Evolutionary conservation across 345 rosid genomes (phyloP).

Genomic region (Hevea brasiliensis): DNA sequence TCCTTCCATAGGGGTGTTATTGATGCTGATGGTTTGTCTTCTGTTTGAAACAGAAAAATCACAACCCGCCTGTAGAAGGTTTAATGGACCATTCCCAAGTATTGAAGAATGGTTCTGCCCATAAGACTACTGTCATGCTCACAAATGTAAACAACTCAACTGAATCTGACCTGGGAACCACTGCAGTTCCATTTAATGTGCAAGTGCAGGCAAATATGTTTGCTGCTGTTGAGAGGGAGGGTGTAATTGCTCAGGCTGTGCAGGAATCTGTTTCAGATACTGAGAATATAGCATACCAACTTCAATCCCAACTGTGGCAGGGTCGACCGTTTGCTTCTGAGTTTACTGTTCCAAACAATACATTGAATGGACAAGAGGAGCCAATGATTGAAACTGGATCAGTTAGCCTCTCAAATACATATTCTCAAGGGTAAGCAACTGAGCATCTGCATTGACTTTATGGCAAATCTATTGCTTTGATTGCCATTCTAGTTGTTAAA

Average conservation of each 20-base stretch:
- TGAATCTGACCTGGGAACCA: constrained; percentile 43
- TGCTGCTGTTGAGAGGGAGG: constrained; percentile 40
- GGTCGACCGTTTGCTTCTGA: constrained; percentile 34
- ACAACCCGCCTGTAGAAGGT: constrained; percentile 39
- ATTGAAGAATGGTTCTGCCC: constrained; percentile 44
- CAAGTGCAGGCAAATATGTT: constrained; percentile 31
- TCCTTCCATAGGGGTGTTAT: background rate
- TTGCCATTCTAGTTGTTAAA: background rate
- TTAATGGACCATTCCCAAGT: constrained; percentile 44
- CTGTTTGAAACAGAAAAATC: constrained; percentile 46
- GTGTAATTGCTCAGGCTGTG: constrained; percentile 34
- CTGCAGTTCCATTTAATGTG: constrained; percentile 37
- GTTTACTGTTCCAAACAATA: constrained; percentile 29
- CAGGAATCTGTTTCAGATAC: constrained; percentile 45
- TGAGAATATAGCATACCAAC: constrained; percentile 46
- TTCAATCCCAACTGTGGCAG: constrained; percentile 48
- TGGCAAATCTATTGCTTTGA: background rate
- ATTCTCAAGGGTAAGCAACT: constrained; percentile 63
- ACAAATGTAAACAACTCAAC: constrained; percentile 38
- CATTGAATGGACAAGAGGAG: constrained; percentile 34
- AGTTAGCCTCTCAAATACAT: constrained; percentile 45
- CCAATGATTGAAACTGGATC: constrained; percentile 32
- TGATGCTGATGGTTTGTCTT: background rate
- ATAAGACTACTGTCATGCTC: constrained; percentile 39
- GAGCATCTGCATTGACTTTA: constrained; percentile 15